Conservation (phyloP, 495 filamentous ascomycete species). For the Apodospora peruviana region DNA sequence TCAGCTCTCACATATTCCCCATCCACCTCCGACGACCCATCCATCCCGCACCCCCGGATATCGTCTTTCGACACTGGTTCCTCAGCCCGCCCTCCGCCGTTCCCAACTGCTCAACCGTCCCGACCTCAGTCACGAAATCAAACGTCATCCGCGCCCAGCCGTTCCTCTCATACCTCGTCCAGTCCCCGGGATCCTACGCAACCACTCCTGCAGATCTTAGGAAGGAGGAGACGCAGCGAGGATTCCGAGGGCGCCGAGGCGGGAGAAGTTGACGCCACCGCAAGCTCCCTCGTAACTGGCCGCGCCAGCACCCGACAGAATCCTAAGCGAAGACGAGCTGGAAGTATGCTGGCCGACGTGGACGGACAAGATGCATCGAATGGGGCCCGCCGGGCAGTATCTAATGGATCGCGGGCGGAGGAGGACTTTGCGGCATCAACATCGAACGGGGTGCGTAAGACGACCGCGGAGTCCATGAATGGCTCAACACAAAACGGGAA, state of each 20-base stretch:
- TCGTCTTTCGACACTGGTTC: conserved; percentile 30
- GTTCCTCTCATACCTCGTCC: neutral
- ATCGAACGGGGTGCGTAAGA: conserved; percentile 36
- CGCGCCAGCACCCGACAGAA: conserved; percentile 2
- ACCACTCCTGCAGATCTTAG: conserved; percentile 17
- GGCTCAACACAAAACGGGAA: conserved; percentile 33
- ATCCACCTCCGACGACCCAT: conserved; percentile 38
- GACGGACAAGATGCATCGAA: conserved; percentile 29
- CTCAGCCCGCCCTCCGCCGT: conserved; percentile 18
- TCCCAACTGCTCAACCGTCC: neutral
- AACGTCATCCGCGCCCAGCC: conserved; percentile 4
- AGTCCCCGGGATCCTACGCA: conserved; percentile 2
- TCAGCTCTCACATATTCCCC: conserved; percentile 17
- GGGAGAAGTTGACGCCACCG: conserved; percentile 7
- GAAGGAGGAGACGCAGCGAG: conserved; percentile 18
- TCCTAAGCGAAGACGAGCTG: conserved; percentile 20
- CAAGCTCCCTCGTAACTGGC: conserved; percentile 6
- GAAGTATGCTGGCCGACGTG: conserved; percentile 26
- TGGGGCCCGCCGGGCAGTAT: conserved; percentile 26
- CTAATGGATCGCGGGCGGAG: conserved; percentile 32
- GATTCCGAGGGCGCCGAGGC: conserved; percentile 16
- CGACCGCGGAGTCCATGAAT: conserved; percentile 26
- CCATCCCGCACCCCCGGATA: conserved; percentile 33
- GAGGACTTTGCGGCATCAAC: conserved; percentile 17
- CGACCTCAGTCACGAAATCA: conserved; percentile 6